Evolutionary conservation across 345 rosid species (phyloP), one percentile per base, ranked within the genome.

Genomic region (Barbarea vulgaris): DNA sequence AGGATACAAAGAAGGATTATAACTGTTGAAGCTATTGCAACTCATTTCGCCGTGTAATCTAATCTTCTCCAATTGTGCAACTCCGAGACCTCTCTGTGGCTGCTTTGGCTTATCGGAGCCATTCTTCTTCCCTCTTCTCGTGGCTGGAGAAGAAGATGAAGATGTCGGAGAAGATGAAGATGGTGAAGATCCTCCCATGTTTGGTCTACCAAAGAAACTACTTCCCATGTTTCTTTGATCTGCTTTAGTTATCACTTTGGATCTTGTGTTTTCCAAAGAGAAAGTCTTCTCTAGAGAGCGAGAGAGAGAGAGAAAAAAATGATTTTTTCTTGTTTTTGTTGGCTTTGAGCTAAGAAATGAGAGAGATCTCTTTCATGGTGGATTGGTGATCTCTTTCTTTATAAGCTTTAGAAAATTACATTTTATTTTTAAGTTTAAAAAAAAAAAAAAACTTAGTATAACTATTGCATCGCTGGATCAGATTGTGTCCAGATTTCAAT

Each of bases 1-100:
- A 74, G 72, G 76, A 64, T 78, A 83, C 59, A 81, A 78, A 14
- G 87, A 78, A 30, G 89, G 86, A 57, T 64, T 70, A 22, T 68
- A 85, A 72, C 15, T 69, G 61, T 74, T 70, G 42, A 56, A 70
- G 66, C 51, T 67, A 41, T 63, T 39, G 62, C 72, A 75, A 73
- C 83, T 83, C 69, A 89, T 72, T 73, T 89, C 89, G 12, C 87
- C 88, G 48, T 89, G 88, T 85, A 91, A 79, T 80, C 94, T 89
- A 79, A 91, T 89, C 79, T 89, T 86, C 84, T 96, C 99, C 81
- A 96, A 56, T 63, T 96, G 97, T 81, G 99, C 99, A 44, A 95
- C 99, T 17, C 99, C 99, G 24, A 92, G 96, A 6, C 99, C 97
- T 85, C 99, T 89, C 67, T 95, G 98, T 4, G 99, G 99, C 42